Percentiles rank a stretch among this genome's conserved stretches.
Conservation (phyloP, 371 early-diverging fungal genomes). For the Saksenaea vasiformis region DNA sequence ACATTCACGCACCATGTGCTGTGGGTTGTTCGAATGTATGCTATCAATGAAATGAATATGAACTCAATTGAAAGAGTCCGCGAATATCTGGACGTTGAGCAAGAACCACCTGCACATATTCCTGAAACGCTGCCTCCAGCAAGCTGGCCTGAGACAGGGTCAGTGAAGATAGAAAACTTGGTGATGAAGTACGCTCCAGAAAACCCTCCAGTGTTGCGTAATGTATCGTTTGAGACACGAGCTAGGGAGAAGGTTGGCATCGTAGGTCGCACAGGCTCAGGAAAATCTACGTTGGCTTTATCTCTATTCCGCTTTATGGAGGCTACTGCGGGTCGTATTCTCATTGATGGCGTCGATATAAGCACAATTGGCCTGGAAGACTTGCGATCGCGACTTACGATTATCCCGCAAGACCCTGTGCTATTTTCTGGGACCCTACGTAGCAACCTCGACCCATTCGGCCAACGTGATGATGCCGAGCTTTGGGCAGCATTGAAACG, state of each 20-base stretch:
- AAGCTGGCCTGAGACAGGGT: slow-evolving; percentile 76
- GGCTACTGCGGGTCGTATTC: slow-evolving; percentile 56
- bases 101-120: slow-evolving; percentile 65
- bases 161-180: slow-evolving; percentile 64
- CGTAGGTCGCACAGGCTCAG: slow-evolving; percentile 59
- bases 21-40: slow-evolving; percentile 80
- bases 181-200: slow-evolving; percentile 71
- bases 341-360: slow-evolving; percentile 76
- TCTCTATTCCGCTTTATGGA: slow-evolving; percentile 80
- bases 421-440: slow-evolving; percentile 81
- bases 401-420: slow-evolving; percentile 77
- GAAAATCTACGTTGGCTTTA: slow-evolving; percentile 68
- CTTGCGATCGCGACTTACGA: slow-evolving; percentile 62
- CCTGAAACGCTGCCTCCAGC: slow-evolving; percentile 50
- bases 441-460: slow-evolving; percentile 78
- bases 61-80: slow-evolving; percentile 81
- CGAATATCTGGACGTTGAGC: slow-evolving; percentile 72
- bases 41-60: slow-evolving; percentile 84
- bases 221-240: slow-evolving; percentile 60
- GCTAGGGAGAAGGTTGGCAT: slow-evolving; percentile 65
- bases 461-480: slow-evolving; percentile 63
- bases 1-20: slow-evolving; percentile 70
- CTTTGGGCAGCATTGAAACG: slow-evolving; percentile 77
- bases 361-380: slow-evolving; percentile 63
- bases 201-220: slow-evolving; percentile 67